Percentiles rank a stretch among this genome's conserved stretches.
phyloP scores from a whole-genome alignment of 306 rosid genomes.

The Trichosanthes truncata region DNA sequence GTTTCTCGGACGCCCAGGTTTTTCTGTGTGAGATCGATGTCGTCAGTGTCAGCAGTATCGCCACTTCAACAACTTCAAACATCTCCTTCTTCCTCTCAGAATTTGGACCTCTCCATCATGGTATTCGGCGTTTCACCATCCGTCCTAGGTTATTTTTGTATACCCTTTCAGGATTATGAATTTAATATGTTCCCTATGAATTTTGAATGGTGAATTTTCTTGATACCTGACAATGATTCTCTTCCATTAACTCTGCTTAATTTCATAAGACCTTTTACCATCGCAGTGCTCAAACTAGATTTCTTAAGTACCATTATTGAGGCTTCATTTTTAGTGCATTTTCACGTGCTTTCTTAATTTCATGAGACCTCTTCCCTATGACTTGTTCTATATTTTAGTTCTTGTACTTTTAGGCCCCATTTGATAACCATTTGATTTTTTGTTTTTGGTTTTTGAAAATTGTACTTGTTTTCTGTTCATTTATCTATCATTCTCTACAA shows the following conservation, averaged over 20 bases:
- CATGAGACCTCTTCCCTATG: no score
- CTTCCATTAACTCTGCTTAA: not conserved
- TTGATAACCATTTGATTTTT: no score
- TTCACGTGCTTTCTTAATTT: not conserved
- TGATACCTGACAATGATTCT: not conserved
- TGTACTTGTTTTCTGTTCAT: no score
- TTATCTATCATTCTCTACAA: no score
- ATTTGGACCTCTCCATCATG: slow-evolving; percentile 13
- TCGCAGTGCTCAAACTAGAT: not conserved
- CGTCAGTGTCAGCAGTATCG: slow-evolving; percentile 1
- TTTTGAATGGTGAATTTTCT: not conserved
- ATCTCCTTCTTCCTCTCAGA: slow-evolving; percentile 2
- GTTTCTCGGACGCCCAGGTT: not conserved
- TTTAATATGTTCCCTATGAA: not conserved
- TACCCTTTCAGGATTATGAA: not conserved
- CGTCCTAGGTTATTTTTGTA: not conserved
- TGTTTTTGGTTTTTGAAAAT: no score
- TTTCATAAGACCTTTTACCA: not conserved
- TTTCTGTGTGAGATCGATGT: slow-evolving; percentile 4
- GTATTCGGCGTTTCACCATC: not conserved
- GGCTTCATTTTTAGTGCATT: not conserved
- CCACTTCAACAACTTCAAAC: slow-evolving; percentile 7
- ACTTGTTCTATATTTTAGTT: no score
- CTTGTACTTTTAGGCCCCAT: no score
- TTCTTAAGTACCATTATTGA: not conserved